These are phyloP conservation scores for Cutaneotrichosporon cavernicola DNA, from an alignment of 1,284 basidiomycete genomes.

Conservation along the genomic window DNA sequence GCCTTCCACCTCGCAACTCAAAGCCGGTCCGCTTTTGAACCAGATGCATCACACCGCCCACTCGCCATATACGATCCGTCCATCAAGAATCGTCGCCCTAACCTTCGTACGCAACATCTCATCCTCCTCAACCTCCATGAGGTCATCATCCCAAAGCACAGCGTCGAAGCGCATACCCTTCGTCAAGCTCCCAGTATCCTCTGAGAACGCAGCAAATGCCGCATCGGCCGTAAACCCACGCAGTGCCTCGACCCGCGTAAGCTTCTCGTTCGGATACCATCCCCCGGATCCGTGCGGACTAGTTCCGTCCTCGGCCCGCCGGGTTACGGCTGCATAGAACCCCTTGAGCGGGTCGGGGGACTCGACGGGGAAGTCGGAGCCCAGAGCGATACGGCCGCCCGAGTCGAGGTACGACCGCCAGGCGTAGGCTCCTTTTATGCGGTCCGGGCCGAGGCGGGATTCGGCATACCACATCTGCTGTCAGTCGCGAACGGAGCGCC, in stretches of 20 bases:
- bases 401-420: constrained; percentile 71
- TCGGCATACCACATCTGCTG: constrained; percentile 83
- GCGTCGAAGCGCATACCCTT: constrained; percentile 81
- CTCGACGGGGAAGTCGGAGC: constrained; percentile 91
- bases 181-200: constrained; percentile 64
- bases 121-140: constrained; percentile 64
- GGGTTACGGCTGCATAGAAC: constrained; percentile 81
- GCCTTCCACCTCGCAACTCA: background rate
- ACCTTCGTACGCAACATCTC: constrained; percentile 72
- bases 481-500: background rate
- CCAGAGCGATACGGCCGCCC: constrained; percentile 66
- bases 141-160: constrained; percentile 73
- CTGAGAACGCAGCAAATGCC: constrained; percentile 77
- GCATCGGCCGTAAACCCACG: constrained; percentile 73
- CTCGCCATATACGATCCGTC: constrained; percentile 61
- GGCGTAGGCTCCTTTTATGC: constrained; percentile 82
- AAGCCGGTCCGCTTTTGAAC: background rate
- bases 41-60: constrained; percentile 4
- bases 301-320: constrained; percentile 65
- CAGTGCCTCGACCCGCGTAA: constrained; percentile 67
- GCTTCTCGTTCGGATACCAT: constrained; percentile 71
- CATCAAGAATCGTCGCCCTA: constrained; percentile 74
- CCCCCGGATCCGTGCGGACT: constrained; percentile 78
- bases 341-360: constrained; percentile 57
- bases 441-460: constrained; percentile 68